These are phyloP conservation scores for Silene conica DNA, from an alignment of 148 eudicot genomes.

Conservation along the genomic window DNA sequence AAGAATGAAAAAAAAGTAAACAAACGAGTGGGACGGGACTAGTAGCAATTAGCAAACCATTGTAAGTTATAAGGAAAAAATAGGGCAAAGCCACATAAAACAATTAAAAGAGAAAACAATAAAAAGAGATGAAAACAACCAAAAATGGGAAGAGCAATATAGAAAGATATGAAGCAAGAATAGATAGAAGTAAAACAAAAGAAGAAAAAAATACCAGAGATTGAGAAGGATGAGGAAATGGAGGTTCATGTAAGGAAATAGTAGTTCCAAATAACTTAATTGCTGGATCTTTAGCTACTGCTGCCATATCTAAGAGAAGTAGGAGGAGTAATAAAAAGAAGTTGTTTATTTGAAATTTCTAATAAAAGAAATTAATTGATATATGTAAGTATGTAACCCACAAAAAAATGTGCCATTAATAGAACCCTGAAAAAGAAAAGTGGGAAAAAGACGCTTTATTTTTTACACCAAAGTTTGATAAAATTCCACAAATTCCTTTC, in stretches of 20 bases:
- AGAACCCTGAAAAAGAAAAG: conserved; percentile 12
- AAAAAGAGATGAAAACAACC: not conserved
- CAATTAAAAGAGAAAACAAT: not conserved
- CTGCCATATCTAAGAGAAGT: conserved; percentile 10
- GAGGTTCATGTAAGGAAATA: conserved; percentile 23
- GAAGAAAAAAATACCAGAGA: not conserved
- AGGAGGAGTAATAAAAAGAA: no score
- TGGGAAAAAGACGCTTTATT: conserved; percentile 7
- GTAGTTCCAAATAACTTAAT: conserved; percentile 34
- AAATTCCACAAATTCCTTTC: conserved; percentile 12
- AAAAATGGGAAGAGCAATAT: not conserved
- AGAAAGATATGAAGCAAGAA: not conserved
- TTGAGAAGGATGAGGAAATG: conserved; percentile 8
- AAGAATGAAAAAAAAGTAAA: no score
- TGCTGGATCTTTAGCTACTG: conserved; percentile 29
- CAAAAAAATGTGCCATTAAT: conserved; percentile 8
- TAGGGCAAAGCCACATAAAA: not conserved
- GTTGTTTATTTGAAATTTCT: no score
- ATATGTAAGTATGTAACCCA: no score
- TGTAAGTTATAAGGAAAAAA: not conserved
- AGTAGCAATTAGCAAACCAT: not conserved
- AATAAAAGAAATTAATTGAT: no score
- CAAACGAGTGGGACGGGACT: no score
- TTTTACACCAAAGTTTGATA: conserved; percentile 17
- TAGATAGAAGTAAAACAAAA: no score